phyloP scores from a whole-genome alignment of 768 basidiomycete species.

The Amanita polypyramis region DNA sequence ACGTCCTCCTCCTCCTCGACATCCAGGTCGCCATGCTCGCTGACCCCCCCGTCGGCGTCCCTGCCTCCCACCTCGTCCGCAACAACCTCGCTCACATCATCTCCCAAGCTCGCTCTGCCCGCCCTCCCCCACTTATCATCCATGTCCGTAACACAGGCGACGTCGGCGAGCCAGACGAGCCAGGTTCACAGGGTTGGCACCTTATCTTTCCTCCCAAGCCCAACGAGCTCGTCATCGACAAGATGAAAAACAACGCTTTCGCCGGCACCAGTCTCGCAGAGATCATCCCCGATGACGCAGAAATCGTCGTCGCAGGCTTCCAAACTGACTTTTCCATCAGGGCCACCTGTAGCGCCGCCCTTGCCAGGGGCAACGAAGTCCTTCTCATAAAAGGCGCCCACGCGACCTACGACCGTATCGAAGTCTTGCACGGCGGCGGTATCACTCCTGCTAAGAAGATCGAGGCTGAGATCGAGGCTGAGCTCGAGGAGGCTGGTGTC shows the following conservation, averaged over 20 bases:
- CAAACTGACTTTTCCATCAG: slow-evolving; percentile 57
- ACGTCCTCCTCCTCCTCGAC: slow-evolving; percentile 51
- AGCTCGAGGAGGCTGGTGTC: slow-evolving; percentile 63
- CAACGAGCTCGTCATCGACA: slow-evolving; percentile 49
- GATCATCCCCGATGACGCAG: slow-evolving; percentile 40
- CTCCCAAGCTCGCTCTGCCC: slow-evolving; percentile 33
- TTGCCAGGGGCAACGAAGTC: slow-evolving; percentile 56
- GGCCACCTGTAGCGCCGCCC: slow-evolving; percentile 51
- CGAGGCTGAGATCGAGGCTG: slow-evolving; percentile 50
- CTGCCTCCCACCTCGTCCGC: slow-evolving; percentile 29
- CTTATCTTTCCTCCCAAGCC: slow-evolving; percentile 43
- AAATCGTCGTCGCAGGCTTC: slow-evolving; percentile 57
- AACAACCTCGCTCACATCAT: slow-evolving; percentile 42
- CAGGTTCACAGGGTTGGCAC: slow-evolving; percentile 45
- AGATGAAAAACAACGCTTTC: slow-evolving; percentile 64
- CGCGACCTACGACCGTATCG: slow-evolving; percentile 56
- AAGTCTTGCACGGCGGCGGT: slow-evolving; percentile 48
- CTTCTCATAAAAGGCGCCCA: slow-evolving; percentile 54
- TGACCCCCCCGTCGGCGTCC: slow-evolving; percentile 39
- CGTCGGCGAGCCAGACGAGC: slow-evolving; percentile 49
- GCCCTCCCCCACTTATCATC: slow-evolving; percentile 44
- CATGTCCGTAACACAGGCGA: slow-evolving; percentile 63
- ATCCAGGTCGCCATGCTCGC: slow-evolving; percentile 42
- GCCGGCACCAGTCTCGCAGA: slow-evolving; percentile 43
- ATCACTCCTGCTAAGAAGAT: slow-evolving; percentile 41